These are phyloP conservation scores for Suhomyces vadensis DNA, from an alignment of 805 yeast species.

Conservation along the genomic window DNA sequence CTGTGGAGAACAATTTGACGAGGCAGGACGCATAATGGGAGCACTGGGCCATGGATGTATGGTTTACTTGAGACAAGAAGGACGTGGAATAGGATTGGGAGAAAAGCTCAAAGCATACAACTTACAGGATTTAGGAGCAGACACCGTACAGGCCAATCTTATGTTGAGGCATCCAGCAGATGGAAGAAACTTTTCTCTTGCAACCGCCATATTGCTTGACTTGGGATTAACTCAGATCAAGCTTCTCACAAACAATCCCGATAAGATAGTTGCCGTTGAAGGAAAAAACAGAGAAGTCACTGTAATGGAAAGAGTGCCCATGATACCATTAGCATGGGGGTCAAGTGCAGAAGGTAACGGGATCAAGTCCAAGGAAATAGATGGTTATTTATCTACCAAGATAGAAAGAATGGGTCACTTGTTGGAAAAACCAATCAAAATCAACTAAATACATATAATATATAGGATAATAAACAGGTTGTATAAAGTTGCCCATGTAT, in stretches of 20 bases:
- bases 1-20: conserved; percentile 98
- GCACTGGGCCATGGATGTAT: conserved; percentile 86
- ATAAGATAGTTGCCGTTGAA: conserved; percentile 92
- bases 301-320: conserved; percentile 89
- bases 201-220: conserved; percentile 89
- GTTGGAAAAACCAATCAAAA: conserved; percentile 49
- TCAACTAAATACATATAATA: conserved; percentile 13
- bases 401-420: conserved; percentile 97
- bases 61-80: conserved; percentile 95
- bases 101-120: conserved; percentile 96
- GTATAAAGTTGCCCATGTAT: no score
- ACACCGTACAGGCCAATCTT: conserved; percentile 94
- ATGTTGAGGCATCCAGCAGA: conserved; percentile 96
- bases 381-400: conserved; percentile 90
- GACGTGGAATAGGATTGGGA: conserved; percentile 98
- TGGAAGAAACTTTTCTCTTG: conserved; percentile 89
- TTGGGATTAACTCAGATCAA: conserved; percentile 71
- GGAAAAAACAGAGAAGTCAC: conserved; percentile 72
- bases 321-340: conserved; percentile 95
- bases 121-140: conserved; percentile 96
- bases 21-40: conserved; percentile 94
- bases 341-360: conserved; percentile 46
- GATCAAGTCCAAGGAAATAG: conserved; percentile 80
- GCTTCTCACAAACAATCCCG: conserved; percentile 92
- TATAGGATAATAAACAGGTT: not conserved